Base-by-base conservation (phyloP, 2,329 filamentous ascomycete genomes). In the Tolypocladium ophioglossoides region DNA sequence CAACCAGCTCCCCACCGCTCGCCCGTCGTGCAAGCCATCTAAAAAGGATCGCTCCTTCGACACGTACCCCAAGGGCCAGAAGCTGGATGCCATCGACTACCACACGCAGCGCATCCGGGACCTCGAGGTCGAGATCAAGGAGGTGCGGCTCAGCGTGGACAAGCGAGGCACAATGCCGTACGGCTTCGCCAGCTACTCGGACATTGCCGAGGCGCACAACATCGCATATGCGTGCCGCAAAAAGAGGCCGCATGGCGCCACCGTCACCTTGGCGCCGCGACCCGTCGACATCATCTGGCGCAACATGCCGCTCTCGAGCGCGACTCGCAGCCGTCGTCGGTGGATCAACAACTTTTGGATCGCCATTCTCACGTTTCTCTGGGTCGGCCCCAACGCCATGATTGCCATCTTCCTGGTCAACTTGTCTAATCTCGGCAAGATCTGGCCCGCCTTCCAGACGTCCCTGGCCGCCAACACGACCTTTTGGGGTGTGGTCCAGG, bases 211-310 rank as follows among this genome's bases (percentile, higher is more conserved):
- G 62, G 90, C 94, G 0, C 94, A 99, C 65, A 82, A 82, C 22
- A 91, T 95, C 58, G 94, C 91, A 12, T 95, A 87, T 70, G 80
- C 85, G 11, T 83, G 87, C 24, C 87, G 87, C 55, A 88, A 84
- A 50, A 94, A 94, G 74, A 87, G 86, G 61, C 89, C 89, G 0
- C 78, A 88, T 41, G 89, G 89, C 6, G 84, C 90, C 0, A 87
- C 81, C 0, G 82, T 99, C 54, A 78, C 74, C 7, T 78, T 97
- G 16, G 91, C 94, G 1, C 91, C 94, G 2, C 83, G 84, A 55
- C 92, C 94, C 3, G 90, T 88, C 66, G 92, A 97, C 67, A 82
- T 99, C 52, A 95, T 99, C 59, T 99, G 94, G 94, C 86, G 90
- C 67, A 99, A 99, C 64, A 80, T 99, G 74, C 79, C 83, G 7